Percentiles rank a stretch among this genome's conserved stretches.
Conservation (phyloP, 2,329 filamentous ascomycete genomes). For the Penicillium sp. region DNA sequence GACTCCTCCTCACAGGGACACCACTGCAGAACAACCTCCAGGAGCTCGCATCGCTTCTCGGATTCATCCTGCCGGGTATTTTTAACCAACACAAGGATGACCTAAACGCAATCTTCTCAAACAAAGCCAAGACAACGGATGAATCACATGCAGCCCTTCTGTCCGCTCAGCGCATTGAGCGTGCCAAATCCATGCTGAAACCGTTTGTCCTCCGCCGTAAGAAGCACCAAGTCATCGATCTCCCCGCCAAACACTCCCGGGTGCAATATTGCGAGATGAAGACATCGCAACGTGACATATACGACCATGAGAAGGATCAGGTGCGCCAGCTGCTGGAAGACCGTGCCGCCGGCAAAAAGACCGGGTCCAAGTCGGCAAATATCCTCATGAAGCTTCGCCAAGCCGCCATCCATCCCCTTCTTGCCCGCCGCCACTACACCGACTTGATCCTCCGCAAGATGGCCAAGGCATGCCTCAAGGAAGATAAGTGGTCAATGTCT, state of each 20-base stretch:
- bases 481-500: conserved; percentile 55
- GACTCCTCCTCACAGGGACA: conserved; percentile 83
- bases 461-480: conserved; percentile 70
- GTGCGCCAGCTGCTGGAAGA: conserved; percentile 60
- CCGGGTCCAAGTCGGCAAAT: conserved; percentile 57
- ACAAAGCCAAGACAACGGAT: conserved; percentile 79
- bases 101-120: conserved; percentile 83
- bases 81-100: conserved; percentile 75
- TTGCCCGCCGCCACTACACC: conserved; percentile 78
- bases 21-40: conserved; percentile 95
- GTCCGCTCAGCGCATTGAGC: conserved; percentile 78
- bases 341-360: conserved; percentile 55
- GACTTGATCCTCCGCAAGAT: conserved; percentile 74
- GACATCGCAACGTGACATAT: conserved; percentile 67
- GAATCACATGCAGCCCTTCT: conserved; percentile 73
- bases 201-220: conserved; percentile 92
- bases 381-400: conserved; percentile 89
- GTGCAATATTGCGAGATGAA: conserved; percentile 82
- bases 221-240: conserved; percentile 86
- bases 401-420: conserved; percentile 83
- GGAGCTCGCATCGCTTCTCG: conserved; percentile 83
- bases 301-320: conserved; percentile 65
- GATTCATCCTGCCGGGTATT: conserved; percentile 86
- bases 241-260: conserved; percentile 74
- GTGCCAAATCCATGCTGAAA: conserved; percentile 86